Conservation (phyloP, 768 basidiomycete genomes). For the Chalciporus pseudorubinellus region DNA sequence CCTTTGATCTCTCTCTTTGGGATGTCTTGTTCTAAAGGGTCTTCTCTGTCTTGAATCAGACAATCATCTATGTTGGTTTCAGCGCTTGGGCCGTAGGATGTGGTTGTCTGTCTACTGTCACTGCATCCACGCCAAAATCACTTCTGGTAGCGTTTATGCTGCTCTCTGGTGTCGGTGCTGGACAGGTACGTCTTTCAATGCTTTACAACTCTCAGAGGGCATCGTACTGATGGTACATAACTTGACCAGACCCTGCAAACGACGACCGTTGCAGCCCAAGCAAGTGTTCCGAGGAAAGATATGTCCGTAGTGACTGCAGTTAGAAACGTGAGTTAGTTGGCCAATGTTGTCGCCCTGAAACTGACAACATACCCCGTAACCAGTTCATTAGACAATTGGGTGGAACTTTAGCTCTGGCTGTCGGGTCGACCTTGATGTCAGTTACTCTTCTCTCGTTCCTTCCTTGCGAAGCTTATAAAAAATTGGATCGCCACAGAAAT, state of each 20-base stretch:
- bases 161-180: conserved; percentile 58
- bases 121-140: conserved; percentile 43
- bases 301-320: conserved; percentile 77
- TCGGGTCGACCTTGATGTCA: conserved; percentile 58
- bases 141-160: conserved; percentile 60
- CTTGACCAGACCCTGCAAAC: conserved; percentile 52
- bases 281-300: conserved; percentile 64
- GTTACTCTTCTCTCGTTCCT: conserved; percentile 10
- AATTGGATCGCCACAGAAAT: conserved; percentile 30
- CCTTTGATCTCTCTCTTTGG: neutral
- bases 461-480: neutral
- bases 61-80: conserved; percentile 63
- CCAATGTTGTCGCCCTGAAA: neutral
- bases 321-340: conserved; percentile 45
- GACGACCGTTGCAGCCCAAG: conserved; percentile 70
- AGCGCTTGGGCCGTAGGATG: conserved; percentile 66
- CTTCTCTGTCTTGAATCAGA: conserved; percentile 31
- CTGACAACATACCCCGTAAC: neutral
- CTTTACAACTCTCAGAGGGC: no score
- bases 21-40: neutral
- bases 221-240: no score
- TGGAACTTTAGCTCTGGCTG: conserved; percentile 63
- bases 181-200: conserved; percentile 40
- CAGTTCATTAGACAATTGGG: conserved; percentile 70
- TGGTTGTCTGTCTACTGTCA: conserved; percentile 67